These are phyloP conservation scores for Colletotrichum sansevieriae DNA, from an alignment of 2,329 filamentous ascomycete species.

Conservation along the genomic window DNA sequence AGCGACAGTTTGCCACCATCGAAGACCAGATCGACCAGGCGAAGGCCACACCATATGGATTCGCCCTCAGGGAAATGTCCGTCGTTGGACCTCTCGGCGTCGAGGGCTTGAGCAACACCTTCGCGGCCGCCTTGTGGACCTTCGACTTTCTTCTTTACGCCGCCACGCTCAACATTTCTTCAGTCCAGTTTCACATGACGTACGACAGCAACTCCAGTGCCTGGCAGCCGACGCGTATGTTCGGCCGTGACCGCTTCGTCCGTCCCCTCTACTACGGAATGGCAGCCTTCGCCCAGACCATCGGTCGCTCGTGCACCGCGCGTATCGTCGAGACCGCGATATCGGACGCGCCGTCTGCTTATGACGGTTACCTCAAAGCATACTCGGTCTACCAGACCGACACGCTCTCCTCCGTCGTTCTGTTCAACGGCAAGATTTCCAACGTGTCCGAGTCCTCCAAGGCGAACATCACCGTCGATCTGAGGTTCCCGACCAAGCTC, in stretches of 20 bases:
- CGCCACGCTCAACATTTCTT: constrained; percentile 36
- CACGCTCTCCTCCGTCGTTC: constrained; percentile 28
- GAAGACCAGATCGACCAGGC: constrained; percentile 30
- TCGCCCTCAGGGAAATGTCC: constrained; percentile 36
- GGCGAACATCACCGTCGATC: constrained; percentile 23
- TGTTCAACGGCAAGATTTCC: constrained; percentile 37
- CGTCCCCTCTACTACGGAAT: constrained; percentile 38
- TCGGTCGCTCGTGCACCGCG: constrained; percentile 36
- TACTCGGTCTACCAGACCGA: constrained; percentile 34
- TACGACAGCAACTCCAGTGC: constrained; percentile 36
- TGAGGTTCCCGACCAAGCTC: constrained; percentile 29
- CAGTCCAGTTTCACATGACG: constrained; percentile 38
- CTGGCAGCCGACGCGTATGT: constrained; percentile 38
- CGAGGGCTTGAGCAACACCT: constrained; percentile 36
- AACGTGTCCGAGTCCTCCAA: constrained; percentile 33
- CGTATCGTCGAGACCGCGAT: constrained; percentile 30
- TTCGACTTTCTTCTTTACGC: constrained; percentile 38
- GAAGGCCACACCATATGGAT: constrained; percentile 21
- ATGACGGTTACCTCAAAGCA: constrained; percentile 34
- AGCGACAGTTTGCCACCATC: constrained; percentile 30
- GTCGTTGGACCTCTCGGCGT: constrained; percentile 34
- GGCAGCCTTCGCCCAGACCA: constrained; percentile 35
- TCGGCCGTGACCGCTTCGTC: constrained; percentile 38
- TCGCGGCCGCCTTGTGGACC: constrained; percentile 34
- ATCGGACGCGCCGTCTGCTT: constrained; percentile 19